Evolutionary conservation across 257 asterid species (phyloP).

Genomic region (Solanum etuberosum): DNA sequence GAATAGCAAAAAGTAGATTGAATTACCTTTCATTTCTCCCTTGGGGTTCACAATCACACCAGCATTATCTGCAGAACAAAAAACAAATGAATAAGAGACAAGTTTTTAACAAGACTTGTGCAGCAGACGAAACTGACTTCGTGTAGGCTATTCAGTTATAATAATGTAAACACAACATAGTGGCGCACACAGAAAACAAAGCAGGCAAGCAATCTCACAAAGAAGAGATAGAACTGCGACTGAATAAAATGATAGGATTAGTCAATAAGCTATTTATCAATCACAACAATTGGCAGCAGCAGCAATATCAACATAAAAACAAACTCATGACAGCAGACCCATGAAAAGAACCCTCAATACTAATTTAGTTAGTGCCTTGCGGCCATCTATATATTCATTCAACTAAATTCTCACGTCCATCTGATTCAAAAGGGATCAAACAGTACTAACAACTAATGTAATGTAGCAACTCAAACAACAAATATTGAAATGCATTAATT

Average conservation of each 20-base stretch:
- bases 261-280: not conserved
- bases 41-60: constrained; percentile 55
- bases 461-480: not conserved
- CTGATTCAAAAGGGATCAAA: not conserved
- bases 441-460: not conserved
- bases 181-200: not conserved
- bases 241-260: rapidly evolving
- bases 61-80: constrained; percentile 30
- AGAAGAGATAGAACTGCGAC: not conserved
- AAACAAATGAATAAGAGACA: not conserved
- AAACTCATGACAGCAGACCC: not conserved
- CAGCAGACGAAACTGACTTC: not conserved
- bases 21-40: constrained; percentile 55
- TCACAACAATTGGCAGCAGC: not conserved
- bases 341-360: not conserved
- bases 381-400: not conserved
- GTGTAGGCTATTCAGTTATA: not conserved
- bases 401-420: not conserved
- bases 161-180: not conserved
- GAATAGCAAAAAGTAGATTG: not conserved
- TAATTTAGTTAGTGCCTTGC: rapidly evolving
- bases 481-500: not conserved
- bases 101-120: not conserved
- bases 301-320: not conserved
- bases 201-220: not conserved